Percentiles rank a stretch among this genome's conserved stretches.
phyloP scores from a whole-genome alignment of 768 basidiomycete genomes.

The Boletus subcaerulescens region DNA sequence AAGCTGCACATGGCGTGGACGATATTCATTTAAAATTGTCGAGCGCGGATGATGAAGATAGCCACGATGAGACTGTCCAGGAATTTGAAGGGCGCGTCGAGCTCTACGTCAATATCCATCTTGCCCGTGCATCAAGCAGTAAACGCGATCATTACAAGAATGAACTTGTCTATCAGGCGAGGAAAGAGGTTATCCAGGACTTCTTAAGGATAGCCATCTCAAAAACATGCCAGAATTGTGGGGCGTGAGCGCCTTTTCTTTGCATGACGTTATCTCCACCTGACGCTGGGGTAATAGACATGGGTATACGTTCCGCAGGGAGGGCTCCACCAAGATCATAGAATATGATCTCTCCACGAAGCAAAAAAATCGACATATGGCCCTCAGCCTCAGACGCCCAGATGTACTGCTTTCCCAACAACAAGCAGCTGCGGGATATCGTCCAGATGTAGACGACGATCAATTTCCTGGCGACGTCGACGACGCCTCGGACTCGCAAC shows the following conservation, averaged over 20 bases:
- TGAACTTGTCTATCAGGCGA: constrained; percentile 78
- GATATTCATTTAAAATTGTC: constrained; percentile 49
- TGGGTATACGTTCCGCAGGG: constrained; percentile 88
- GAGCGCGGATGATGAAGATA: constrained; percentile 36
- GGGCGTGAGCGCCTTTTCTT: constrained; percentile 57
- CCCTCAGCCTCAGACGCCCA: constrained; percentile 60
- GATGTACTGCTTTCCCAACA: constrained; percentile 64
- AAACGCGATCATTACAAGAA: constrained; percentile 88
- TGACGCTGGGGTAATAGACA: constrained; percentile 41
- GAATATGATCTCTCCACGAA: constrained; percentile 86
- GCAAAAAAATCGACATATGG: constrained; percentile 60
- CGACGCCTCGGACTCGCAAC: constrained; percentile 49
- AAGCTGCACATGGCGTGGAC: constrained; percentile 76
- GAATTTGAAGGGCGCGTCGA: constrained; percentile 63
- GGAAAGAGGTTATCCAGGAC: constrained; percentile 78
- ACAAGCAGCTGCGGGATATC: constrained; percentile 25
- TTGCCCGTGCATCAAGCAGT: constrained; percentile 43
- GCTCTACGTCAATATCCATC: constrained; percentile 58
- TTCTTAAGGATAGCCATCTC: constrained; percentile 69
- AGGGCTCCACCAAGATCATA: constrained; percentile 90
- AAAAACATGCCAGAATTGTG: constrained; percentile 83
- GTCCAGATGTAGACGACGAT: constrained; percentile 26
- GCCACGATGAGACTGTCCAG: constrained; percentile 54
- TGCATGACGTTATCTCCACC: neutral
- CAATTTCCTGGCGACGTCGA: constrained; percentile 41